A percentile compares a stretch with the other conserved stretches of the same genome.
Evolutionary conservation across 306 rosid genomes (phyloP).

Genomic region (Acacia acuminata): DNA sequence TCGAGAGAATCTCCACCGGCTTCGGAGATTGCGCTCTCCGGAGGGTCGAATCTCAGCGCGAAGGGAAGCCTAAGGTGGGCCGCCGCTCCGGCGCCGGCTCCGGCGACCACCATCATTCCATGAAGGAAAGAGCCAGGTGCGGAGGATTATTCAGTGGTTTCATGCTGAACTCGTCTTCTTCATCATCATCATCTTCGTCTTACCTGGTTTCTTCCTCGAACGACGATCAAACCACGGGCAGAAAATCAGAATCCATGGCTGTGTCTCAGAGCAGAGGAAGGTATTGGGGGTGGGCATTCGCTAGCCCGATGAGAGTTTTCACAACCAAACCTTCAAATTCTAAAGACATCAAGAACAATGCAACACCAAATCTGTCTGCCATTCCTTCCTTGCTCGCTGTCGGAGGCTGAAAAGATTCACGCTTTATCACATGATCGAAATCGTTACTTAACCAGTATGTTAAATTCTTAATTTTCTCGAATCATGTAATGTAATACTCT

Average conservation of each 20-base stretch:
- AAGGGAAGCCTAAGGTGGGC: slow-evolving; percentile 58
- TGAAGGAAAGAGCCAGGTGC: slow-evolving; percentile 78
- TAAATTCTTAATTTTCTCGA: not conserved
- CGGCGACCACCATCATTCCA: slow-evolving; percentile 47
- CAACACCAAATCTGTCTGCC: slow-evolving; percentile 62
- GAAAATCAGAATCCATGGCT: slow-evolving; percentile 37
- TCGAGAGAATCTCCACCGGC: slow-evolving; percentile 97
- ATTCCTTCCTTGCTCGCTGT: slow-evolving; percentile 80
- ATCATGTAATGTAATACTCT: slow-evolving; percentile 18
- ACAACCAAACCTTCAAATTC: slow-evolving; percentile 48
- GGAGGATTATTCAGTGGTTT: slow-evolving; percentile 90
- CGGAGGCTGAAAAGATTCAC: slow-evolving; percentile 43
- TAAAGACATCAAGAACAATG: slow-evolving; percentile 53
- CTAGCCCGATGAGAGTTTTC: slow-evolving; percentile 94
- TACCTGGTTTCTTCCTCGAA: slow-evolving; percentile 76
- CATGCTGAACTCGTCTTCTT: slow-evolving; percentile 75
- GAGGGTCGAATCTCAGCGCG: slow-evolving; percentile 90
- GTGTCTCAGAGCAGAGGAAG: slow-evolving; percentile 43
- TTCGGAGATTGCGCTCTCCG: slow-evolving; percentile 93
- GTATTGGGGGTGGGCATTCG: slow-evolving; percentile 92
- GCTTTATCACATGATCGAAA: not conserved
- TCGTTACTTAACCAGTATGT: not conserved
- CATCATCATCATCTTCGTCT: slow-evolving; percentile 70
- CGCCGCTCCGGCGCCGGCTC: slow-evolving; percentile 5
- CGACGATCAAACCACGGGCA: slow-evolving; percentile 42